Conservation (phyloP, 208 protist genomes). For the Strigomonas culicis region DNA sequence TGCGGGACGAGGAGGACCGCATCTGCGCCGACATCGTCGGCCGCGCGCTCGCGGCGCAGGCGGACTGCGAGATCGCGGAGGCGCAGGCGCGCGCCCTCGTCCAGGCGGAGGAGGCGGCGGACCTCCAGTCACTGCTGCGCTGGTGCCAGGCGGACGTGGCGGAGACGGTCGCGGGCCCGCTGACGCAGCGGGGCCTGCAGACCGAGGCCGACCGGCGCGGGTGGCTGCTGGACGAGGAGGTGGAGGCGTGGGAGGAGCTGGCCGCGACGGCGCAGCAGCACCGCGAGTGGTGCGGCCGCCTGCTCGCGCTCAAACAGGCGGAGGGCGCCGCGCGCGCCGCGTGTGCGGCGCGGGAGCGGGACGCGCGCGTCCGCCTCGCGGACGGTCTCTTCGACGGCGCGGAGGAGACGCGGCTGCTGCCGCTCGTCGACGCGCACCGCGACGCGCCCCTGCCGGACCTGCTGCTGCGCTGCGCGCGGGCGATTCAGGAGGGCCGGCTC, state of each 20-base stretch:
- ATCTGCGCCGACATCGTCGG: neutral
- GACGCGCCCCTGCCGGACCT: too few species aligned
- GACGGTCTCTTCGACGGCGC: too few species aligned
- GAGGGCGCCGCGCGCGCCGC: too few species aligned
- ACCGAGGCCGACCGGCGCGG: constrained; percentile 10
- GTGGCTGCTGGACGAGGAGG: constrained; percentile 28
- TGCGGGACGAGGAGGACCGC: constrained; percentile 15
- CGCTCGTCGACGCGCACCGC: too few species aligned
- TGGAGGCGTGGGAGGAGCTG: constrained; percentile 14
- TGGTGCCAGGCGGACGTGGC: neutral
- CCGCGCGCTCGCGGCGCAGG: neutral
- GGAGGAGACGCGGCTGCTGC: too few species aligned
- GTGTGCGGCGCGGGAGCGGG: too few species aligned
- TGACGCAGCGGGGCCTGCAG: neutral
- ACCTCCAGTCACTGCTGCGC: neutral
- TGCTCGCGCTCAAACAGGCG: too few species aligned
- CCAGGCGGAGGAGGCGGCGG: neutral
- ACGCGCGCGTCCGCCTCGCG: too few species aligned
- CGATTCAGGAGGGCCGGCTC: too few species aligned
- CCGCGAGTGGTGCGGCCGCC: too few species aligned
- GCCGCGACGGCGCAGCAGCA: too few species aligned
- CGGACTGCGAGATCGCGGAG: neutral
- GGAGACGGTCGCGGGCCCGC: neutral
- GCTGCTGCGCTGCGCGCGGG: too few species aligned
- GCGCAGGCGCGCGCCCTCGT: neutral